These are phyloP conservation scores for Populus ilicifolia DNA, from an alignment of 345 rosid genomes.

Conservation along the genomic window DNA sequence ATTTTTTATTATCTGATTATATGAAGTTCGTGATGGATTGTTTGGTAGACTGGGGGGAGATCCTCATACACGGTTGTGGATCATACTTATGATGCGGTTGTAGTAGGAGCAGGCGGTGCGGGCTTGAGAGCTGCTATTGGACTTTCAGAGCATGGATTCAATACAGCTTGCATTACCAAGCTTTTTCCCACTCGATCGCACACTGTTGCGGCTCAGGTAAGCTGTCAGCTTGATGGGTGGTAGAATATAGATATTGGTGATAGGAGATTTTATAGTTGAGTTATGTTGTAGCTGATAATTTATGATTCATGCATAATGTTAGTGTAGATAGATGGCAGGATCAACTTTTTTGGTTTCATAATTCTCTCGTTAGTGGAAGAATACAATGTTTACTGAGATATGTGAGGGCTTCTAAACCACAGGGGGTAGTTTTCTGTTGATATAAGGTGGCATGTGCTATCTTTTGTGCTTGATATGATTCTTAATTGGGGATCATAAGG, in stretches of 20 bases:
- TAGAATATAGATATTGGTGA: not conserved
- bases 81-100: slow-evolving; percentile 93
- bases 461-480: not conserved
- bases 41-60: slow-evolving; percentile 39
- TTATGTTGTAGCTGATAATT: not conserved
- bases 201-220: slow-evolving; percentile 98
- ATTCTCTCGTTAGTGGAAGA: not conserved
- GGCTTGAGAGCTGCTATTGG: slow-evolving; percentile 97
- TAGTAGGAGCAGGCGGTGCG: slow-evolving; percentile 98
- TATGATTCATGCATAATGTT: not conserved
- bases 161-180: slow-evolving; percentile 98
- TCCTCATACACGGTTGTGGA: slow-evolving; percentile 81
- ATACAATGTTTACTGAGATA: not conserved
- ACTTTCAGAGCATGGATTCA: slow-evolving; percentile 97
- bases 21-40: slow-evolving; percentile 9
- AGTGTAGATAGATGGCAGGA: not conserved
- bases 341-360: not conserved
- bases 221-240: not conserved
- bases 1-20: not conserved
- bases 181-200: slow-evolving; percentile 96
- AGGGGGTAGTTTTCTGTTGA: not conserved
- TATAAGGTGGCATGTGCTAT: not conserved
- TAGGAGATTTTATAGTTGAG: not conserved
- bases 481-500: not conserved
- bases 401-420: not conserved